A percentile compares a stretch with the other conserved stretches of the same genome.
Evolutionary conservation across 176 grass and related monocot species (phyloP).

Genomic region (Ananas comosus): DNA sequence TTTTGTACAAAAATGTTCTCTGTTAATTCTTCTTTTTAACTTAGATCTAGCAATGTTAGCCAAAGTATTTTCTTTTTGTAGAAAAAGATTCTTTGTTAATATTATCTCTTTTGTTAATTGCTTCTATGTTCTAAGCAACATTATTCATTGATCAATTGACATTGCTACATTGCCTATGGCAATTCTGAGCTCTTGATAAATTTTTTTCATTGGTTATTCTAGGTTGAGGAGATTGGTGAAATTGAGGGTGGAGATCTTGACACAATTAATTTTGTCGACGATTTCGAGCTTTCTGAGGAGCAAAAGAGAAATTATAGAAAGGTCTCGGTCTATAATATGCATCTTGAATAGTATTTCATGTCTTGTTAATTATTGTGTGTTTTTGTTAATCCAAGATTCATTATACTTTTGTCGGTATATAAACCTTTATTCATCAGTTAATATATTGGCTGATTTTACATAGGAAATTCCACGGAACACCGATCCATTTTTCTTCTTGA

Average conservation of each 20-base stretch:
- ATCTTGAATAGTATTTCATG: slow-evolving; percentile 1
- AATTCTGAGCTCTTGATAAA: not conserved
- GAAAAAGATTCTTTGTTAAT: not conserved
- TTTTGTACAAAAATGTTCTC: too few species aligned
- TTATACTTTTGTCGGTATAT: not conserved
- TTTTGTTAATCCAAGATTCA: not conserved
- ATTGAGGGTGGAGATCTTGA: slow-evolving; percentile 56
- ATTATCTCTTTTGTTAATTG: not conserved
- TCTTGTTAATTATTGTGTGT: not conserved
- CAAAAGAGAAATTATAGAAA: slow-evolving; percentile 89
- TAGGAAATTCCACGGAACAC: too few species aligned
- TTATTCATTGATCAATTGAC: not conserved
- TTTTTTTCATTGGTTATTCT: slow-evolving; percentile 8
- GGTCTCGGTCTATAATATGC: slow-evolving; percentile 32
- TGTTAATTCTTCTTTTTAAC: too few species aligned
- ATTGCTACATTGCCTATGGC: not conserved
- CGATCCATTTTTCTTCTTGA: too few species aligned
- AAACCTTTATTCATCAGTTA: not conserved
- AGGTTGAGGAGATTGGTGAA: slow-evolving; percentile 97
- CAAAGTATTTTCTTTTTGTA: too few species aligned
- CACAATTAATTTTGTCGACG: slow-evolving; percentile 47
- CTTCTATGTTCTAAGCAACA: not conserved
- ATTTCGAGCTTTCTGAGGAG: slow-evolving; percentile 85
- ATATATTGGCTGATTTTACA: not conserved
- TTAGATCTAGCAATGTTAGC: too few species aligned